Evolutionary conservation across 1,284 basidiomycete genomes (phyloP), one percentile per base, ranked within the genome.

Genomic region (Apiotrichum montevideense): DNA sequence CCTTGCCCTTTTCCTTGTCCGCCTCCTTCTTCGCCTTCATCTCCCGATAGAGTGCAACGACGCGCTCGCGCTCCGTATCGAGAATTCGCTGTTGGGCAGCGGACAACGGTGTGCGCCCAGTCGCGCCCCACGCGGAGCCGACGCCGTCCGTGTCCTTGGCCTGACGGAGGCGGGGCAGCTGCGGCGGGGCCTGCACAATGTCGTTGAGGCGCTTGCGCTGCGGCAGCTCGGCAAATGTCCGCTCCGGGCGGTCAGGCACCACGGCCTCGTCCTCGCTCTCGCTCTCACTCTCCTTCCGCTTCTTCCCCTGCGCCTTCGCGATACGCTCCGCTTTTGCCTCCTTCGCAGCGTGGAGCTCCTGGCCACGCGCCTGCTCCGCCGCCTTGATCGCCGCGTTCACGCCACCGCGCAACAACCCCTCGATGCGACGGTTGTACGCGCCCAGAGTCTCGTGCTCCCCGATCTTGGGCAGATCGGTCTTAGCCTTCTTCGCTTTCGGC

Each of bases 371-470:
- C 32, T 61, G 55, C 42, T 64, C 68, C 0, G 74, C 75, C 21
- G 62, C 58, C 58, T 74, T 73, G 57, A 77, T 76, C 11, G 75
- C 74, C 46, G 65, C 55, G 21, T 57, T 63, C 14, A 77, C 73
- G 7, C 67, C 69, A 3, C 67, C 67, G 11, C 75, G 63, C 34
- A 77, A 51, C 3, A 69, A 49, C 2, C 65, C 52, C 58, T 77
- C 75, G 7, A 77, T 57, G 34, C 75, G 67, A 8, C 73, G 67
- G 61, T 77, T 77, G 54, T 70, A 77, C 42, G 73, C 73, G 14
- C 68, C 72, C 37, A 77, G 54, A 2, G 64, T 59, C 61, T 63
- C 62, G 58, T 63, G 41, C 29, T 52, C 58, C 11, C 63, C 55
- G 40, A 68, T 68, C 54, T 64, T 66, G 39, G 64, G 67, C 14